Conservation (phyloP, 805 yeast genomes). For the Kazachstania martiniae region DNA sequence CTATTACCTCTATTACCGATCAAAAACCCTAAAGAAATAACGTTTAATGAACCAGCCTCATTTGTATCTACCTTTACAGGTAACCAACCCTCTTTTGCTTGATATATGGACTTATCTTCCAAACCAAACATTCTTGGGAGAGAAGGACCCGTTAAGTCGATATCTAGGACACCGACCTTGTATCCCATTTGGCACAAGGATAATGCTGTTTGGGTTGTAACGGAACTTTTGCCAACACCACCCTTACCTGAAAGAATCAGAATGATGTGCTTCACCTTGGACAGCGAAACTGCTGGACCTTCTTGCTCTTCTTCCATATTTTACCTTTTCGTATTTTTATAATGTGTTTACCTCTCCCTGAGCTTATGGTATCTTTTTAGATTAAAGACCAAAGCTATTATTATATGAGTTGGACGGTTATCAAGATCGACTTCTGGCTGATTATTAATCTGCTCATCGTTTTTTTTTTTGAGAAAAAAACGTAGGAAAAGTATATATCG, state of each 20-base stretch:
- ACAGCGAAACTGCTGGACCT: conserved; percentile 27
- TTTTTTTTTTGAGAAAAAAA: no score
- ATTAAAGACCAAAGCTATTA: no score
- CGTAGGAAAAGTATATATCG: no score
- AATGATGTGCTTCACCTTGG: conserved; percentile 61
- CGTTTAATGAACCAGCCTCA: conserved; percentile 39
- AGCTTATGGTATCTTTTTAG: no score
- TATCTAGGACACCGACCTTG: conserved; percentile 89
- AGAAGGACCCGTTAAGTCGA: conserved; percentile 94
- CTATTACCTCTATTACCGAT: conserved; percentile 76
- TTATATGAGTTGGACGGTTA: no score
- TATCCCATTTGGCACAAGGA: conserved; percentile 57
- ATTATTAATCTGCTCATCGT: no score
- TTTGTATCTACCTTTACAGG: conserved; percentile 49
- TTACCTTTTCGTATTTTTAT: not conserved
- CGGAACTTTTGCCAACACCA: conserved; percentile 95
- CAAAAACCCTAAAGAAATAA: conserved; percentile 85
- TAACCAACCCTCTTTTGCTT: conserved; percentile 79
- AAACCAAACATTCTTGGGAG: conserved; percentile 93
- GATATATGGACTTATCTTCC: conserved; percentile 70
- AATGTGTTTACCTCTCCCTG: no score
- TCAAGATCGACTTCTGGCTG: no score
- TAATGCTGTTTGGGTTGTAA: conserved; percentile 89
- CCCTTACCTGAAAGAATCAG: conserved; percentile 89
- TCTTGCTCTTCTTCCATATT: conserved; percentile 4